These are phyloP conservation scores for Vanrija sp. DNA, from an alignment of 1,284 basidiomycete genomes.

Conservation along the genomic window DNA sequence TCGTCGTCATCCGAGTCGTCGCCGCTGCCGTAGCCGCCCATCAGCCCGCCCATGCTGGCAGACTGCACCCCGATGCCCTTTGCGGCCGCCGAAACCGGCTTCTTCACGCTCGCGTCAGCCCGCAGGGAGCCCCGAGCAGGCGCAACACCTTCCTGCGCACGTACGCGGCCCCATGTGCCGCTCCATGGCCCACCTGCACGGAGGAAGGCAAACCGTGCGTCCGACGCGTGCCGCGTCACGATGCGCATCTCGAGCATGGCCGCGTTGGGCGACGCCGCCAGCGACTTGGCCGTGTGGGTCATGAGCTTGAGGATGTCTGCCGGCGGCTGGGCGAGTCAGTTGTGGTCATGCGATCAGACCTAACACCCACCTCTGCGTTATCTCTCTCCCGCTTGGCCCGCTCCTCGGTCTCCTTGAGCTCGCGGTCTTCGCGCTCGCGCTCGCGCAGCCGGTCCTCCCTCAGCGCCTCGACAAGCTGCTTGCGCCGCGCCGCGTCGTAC, in stretches of 20 bases:
- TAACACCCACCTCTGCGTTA: conserved; percentile 54
- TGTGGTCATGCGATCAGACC: not conserved
- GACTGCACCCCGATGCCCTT: not conserved
- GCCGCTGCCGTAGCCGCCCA: conserved; percentile 46
- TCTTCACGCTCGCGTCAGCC: not conserved
- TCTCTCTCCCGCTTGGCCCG: conserved; percentile 51
- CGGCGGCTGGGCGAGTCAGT: conserved; percentile 57
- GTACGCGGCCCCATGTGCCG: conserved; percentile 55
- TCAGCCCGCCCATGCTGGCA: conserved; percentile 23
- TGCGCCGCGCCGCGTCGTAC: conserved; percentile 62
- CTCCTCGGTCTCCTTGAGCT: conserved; percentile 66
- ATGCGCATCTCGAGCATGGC: conserved; percentile 80
- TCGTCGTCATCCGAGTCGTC: conserved; percentile 23
- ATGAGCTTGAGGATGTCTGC: conserved; percentile 63
- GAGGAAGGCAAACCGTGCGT: conserved; percentile 71
- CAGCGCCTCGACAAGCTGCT: conserved; percentile 58
- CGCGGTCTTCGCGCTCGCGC: conserved; percentile 52
- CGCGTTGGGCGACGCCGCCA: conserved; percentile 66
- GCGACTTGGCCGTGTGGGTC: conserved; percentile 65
- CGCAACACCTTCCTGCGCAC: not conserved
- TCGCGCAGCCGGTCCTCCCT: conserved; percentile 61
- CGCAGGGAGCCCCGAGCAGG: not conserved
- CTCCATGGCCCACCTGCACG: conserved; percentile 61
- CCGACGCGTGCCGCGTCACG: conserved; percentile 68
- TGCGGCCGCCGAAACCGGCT: not conserved